phyloP scores from a whole-genome alignment of 139 green algal species.

The Desmodesmus armatus region DNA sequence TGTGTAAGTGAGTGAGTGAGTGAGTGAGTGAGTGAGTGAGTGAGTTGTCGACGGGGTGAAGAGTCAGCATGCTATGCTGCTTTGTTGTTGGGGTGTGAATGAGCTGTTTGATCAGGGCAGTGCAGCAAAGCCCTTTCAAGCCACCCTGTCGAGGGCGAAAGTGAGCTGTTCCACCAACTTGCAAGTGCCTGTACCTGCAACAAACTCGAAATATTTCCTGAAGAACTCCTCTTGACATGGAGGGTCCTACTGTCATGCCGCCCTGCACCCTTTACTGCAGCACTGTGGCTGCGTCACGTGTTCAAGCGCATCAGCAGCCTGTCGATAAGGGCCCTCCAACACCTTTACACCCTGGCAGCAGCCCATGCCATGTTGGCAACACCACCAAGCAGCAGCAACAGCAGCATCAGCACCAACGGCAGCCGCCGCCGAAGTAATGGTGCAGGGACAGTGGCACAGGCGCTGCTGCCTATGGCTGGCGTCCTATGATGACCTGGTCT shows the following conservation, averaged over 20 bases:
- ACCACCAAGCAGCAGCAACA: slow-evolving; percentile 13
- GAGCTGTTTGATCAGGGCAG: neutral
- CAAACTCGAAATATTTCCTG: no score
- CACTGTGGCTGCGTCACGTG: slow-evolving; percentile 51
- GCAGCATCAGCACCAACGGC: no score
- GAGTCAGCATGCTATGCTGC: neutral
- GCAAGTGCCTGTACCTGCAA: no score
- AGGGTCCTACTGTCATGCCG: no score
- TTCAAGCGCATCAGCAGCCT: slow-evolving; percentile 61
- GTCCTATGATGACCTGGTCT: slow-evolving; percentile 68
- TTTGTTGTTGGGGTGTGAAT: no score
- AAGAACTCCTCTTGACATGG: no score
- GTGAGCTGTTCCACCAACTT: neutral
- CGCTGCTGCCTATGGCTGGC: slow-evolving; percentile 72
- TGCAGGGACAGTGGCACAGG: slow-evolving; percentile 41
- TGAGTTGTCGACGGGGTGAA: neutral
- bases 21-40: neutral
- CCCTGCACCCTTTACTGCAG: no score
- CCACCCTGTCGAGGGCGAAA: neutral
- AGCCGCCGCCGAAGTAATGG: neutral
- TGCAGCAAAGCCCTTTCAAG: neutral
- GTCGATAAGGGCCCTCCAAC: slow-evolving; percentile 49
- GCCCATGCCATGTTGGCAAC: slow-evolving; percentile 1
- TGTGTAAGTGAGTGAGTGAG: neutral
- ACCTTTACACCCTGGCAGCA: slow-evolving; percentile 46